These are phyloP conservation scores for Closterium sp. DNA, from an alignment of 139 green algal genomes.

Conservation along the genomic window DNA sequence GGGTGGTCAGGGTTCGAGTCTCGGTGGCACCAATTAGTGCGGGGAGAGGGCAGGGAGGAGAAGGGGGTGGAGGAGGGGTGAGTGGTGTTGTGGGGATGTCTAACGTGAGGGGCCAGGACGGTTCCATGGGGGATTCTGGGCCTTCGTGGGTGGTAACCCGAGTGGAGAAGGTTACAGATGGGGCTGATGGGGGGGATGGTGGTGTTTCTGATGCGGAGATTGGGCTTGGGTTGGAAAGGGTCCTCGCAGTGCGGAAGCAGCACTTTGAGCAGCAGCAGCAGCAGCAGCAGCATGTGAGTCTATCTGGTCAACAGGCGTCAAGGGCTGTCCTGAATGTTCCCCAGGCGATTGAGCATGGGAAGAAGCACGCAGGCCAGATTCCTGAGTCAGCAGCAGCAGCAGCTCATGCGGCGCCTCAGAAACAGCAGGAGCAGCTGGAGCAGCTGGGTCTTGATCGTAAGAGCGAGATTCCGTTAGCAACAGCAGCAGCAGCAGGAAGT, in stretches of 20 bases:
- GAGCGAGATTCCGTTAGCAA: neutral
- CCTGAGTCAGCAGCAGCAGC: neutral
- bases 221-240: neutral
- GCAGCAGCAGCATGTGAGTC: neutral
- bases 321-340: neutral
- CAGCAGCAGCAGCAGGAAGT: neutral
- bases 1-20: neutral
- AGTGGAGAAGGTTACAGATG: neutral
- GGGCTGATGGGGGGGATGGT: neutral
- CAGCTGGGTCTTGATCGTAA: neutral
- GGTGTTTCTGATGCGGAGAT: neutral
- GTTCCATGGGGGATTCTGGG: neutral
- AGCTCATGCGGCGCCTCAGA: neutral
- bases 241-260: neutral
- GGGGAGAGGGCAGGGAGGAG: neutral
- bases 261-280: neutral
- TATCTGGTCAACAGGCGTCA: neutral
- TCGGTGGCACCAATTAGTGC: neutral
- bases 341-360: neutral
- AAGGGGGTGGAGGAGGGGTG: neutral
- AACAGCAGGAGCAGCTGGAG: neutral
- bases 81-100: neutral
- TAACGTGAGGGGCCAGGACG: neutral
- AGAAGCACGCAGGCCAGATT: neutral
- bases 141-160: neutral